Base-by-base conservation (phyloP, 441 rosid genomes). In the Capsella rubella region DNA sequence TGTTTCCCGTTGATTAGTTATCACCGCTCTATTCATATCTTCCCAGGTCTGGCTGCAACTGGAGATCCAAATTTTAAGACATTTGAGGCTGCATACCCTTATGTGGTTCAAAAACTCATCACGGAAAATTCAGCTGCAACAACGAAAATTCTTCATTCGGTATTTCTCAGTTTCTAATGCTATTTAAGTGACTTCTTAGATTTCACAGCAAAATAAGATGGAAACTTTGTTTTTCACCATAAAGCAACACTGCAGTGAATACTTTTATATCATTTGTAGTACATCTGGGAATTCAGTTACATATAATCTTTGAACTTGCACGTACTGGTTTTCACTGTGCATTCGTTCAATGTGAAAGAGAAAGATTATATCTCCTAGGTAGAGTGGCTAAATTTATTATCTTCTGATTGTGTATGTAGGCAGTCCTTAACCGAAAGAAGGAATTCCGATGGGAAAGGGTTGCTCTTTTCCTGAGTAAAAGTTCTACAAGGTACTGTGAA, bases 391-490 rank as follows among this genome's bases (percentile, higher is more conserved):
- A 47, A 46, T 18, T 28, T 43, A 21, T 35, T 8, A 67, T 54
- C 15, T 65, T 45, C 34, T 70, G 52, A 35, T 74, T 73, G 54
- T 71, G 40, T 67, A 42, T 73, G 56, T 71, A 95, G 99, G 99
- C 87, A 62, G 87, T 92, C 64, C 85, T 95, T 47, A 87, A 83
- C 79, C 89, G 73, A 83, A 86, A 78, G 78, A 95, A 89, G 83
- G 97, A 95, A 84, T 90, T 95, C 65, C 90, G 79, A 58, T 95
- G 99, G 97, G 89, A 87, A 75, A 85, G 93, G 78, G 84, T 92
- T 71, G 79, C 90, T 61, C 85, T 88, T 73, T 89, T 95, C 86
- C 81, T 95, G 45, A 83, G 82, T 79, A 87, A 90, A 35, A 89
- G 88, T 61, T 80, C 87, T 39, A 82, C 87, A 11, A 82, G 97